Base-by-base conservation (phyloP, 2,329 filamentous ascomycete genomes). In the Paramyrothecium roridum region DNA sequence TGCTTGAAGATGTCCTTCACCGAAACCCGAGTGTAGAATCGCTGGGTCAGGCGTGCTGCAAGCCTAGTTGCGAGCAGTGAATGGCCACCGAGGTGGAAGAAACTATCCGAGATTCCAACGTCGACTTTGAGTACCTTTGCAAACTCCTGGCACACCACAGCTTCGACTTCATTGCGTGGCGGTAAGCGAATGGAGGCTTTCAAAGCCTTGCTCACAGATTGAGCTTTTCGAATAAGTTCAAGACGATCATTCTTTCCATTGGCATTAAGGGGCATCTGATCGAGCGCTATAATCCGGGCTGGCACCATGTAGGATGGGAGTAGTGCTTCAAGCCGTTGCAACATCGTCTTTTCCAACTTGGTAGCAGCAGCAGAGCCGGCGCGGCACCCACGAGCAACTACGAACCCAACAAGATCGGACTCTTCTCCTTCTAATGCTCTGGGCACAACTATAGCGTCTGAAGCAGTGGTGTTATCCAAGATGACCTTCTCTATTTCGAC, bases 51-150 rank as follows among this genome's bases (percentile, higher is more conserved):
- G 11, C 53, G 19, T 8, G 19, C 46, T 21, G 61, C 62, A 40
- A 65, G 63, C n/a, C 22, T 21, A 23, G 30, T 23, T 11, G 65
- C 63, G 1, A 50, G 52, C 16, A 67, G 55, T 0, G 66, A 69
- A 47, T 67, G 62, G 3, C 66, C 66, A 2, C 66, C 66, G 3
- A 68, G 58, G 4, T 52, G 51, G 34, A 69, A 61, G 52, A 69
- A 69, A 43, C 57, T 60, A 48, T 63, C 58, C 17, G 55, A 54
- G 3, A 50, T 30, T 26, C 48, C 48, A 19, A 50, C 30, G 8
- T 26, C 37, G 0, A 57, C 16, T 7, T 33, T 54, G 30, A 12
- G 50, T 45, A 54, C 58, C 19, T 58, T 50, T 12, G 52, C 55
- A 12, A 56, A 47, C 3, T 40, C 45, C 0, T 64, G 63, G 0